Evolutionary conservation across 306 rosid species (phyloP), one percentile per base, ranked within the genome.

Genomic region (Cercis canadensis): DNA sequence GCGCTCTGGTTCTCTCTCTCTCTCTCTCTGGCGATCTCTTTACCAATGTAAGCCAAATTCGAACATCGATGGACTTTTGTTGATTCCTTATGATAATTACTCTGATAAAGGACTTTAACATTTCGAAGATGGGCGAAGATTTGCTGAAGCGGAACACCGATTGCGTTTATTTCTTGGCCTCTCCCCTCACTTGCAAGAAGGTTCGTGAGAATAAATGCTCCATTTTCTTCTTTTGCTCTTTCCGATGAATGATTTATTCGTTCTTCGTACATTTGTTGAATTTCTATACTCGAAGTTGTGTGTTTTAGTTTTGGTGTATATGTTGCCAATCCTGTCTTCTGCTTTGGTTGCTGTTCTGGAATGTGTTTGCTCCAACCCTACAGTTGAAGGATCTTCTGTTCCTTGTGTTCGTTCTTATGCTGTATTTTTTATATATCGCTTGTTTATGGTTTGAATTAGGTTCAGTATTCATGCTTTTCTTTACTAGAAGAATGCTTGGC

Each of bases 151-250:
- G 83, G 43, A 73, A 78, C 85, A 88, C 94, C 62, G 97, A 93
- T 80, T 93, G 98, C 75, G 93, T 90, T 59, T 87, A 87, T 80
- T 90, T 93, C 84, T 67, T 87, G 70, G 97, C 96, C 47, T 88
- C 98, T 19, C 98, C 98, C 36, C 89, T 90, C 78, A 88, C 98
- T 58, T 93, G 98, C 90, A 86, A 87, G 83, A 93, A 93, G 96
- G 96, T 90, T 45, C 51, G 63, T 66, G 29, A 12, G 39, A 37
- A 37, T 37, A 6, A 31, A 18, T 16, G 39, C 29, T 7, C 47
- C 37, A 9, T 14, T 10, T 6, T 59, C 21, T 39, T 11, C 33
- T 10, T 61, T 41, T 39, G 29, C 29, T 24, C 1, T 24, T 24
- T 24, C 29, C 3, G 29, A 24, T 24, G 29, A 3, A 24, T 3